These are phyloP conservation scores for Venturia carpophila DNA, from an alignment of 2,329 filamentous ascomycete genomes.

Conservation along the genomic window DNA sequence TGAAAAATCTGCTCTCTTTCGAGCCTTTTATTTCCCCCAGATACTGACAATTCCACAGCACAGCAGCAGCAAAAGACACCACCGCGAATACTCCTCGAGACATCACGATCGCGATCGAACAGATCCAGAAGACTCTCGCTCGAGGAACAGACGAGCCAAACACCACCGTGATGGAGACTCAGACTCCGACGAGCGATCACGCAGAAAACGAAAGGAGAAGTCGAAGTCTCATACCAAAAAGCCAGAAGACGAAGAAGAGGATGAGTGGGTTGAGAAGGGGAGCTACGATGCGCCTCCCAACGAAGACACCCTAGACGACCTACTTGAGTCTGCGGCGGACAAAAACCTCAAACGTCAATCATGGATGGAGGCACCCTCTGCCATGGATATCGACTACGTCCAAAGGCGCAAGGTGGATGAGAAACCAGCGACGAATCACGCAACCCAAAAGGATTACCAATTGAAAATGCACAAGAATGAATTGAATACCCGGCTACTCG, in stretches of 20 bases:
- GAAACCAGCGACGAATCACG: conserved; percentile 36
- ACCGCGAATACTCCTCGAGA: conserved; percentile 7
- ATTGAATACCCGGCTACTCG: conserved; percentile 63
- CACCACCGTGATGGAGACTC: conserved; percentile 38
- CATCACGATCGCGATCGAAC: conserved; percentile 4
- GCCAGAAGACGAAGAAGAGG: conserved; percentile 31
- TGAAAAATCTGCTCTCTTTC: background rate
- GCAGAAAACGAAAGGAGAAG: conserved; percentile 48
- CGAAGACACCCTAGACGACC: conserved; percentile 39
- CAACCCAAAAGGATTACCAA: conserved; percentile 52
- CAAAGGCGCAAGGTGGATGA: conserved; percentile 49
- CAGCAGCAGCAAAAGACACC: conserved; percentile 15
- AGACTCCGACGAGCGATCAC: conserved; percentile 37
- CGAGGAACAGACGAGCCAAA: conserved; percentile 26
- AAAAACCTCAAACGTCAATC: conserved; percentile 59
- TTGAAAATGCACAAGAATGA: conserved; percentile 72
- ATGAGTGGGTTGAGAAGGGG: conserved; percentile 36
- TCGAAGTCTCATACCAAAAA: background rate
- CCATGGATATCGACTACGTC: conserved; percentile 76
- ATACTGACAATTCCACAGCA: conserved; percentile 6
- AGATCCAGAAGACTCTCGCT: background rate
- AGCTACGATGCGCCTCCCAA: conserved; percentile 35
- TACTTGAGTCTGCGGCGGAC: conserved; percentile 31
- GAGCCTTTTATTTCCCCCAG: background rate
- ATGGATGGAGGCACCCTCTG: conserved; percentile 89